Evolutionary conservation across 2,329 filamentous ascomycete genomes (phyloP), one percentile per base, ranked within the genome.

Genomic region (Rutstroemia sp.): DNA sequence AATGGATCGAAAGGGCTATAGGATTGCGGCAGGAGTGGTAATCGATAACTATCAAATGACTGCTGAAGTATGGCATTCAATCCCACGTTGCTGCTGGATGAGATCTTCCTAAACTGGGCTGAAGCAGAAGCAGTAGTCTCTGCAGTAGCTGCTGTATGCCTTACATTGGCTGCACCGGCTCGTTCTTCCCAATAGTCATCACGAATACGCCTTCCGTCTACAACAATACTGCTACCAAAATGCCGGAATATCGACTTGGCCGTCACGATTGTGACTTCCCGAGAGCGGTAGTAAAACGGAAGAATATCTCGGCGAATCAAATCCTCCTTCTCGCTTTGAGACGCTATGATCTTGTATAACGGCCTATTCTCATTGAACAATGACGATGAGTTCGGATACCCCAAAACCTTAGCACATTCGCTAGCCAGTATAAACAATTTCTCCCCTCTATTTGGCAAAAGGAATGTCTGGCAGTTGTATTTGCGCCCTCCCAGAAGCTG

Each of bases 121-220:
- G 87, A 76, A 52, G 83, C 67, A 37, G 77, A 82, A 58, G 76
- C 75, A 61, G 72, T 77, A 34, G 80, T 79, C 66, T 83, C 75
- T 51, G 88, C 87, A 52, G 54, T 49, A 12, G 55, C 85, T 14
- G 87, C 83, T 45, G 88, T 87, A 74, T 96, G 90, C 67, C 92
- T 81, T 59, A 88, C 88, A 75, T 95, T 96, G 58, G 90, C 85
- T 41, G 89, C 92, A 54, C 94, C 94, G 5, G 94, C 94, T 62
- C 94, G 81, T 77, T 99, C 89, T 72, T 97, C 94, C 94, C 94
- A 99, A 73, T 99, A 99, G 71, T 99, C 94, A 73, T 99, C 94
- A 50, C 92, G 86, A 44, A 97, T 94, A 57, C 94, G 81, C 61
- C 92, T 82, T 37, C 94, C 94, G 67, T 92, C 89, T 38, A 88